phyloP scores from a whole-genome alignment of 495 filamentous ascomycete genomes.

The Penicillium silybi region DNA sequence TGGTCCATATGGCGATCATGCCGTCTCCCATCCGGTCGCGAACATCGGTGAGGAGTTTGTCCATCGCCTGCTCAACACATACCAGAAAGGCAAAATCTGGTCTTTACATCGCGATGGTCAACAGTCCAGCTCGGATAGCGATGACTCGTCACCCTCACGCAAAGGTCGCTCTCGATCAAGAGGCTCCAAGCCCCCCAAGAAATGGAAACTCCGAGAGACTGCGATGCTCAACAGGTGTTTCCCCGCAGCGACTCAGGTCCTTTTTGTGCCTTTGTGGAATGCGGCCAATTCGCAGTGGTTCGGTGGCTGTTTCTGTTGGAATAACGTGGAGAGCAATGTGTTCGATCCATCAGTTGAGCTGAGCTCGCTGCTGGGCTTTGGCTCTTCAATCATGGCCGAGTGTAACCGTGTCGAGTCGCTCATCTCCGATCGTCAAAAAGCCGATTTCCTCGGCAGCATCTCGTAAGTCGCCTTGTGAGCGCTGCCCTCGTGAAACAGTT shows the following conservation, averaged over 20 bases:
- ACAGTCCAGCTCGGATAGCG: conserved; percentile 39
- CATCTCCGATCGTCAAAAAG: conserved; percentile 59
- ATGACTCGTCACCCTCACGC: conserved; percentile 24
- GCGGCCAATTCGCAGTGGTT: conserved; percentile 65
- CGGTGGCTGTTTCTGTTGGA: conserved; percentile 64
- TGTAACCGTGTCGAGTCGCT: conserved; percentile 57
- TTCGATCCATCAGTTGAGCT: conserved; percentile 41
- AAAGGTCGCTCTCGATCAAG: conserved; percentile 12
- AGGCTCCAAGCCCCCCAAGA: conserved; percentile 31
- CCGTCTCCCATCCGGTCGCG: conserved; percentile 19
- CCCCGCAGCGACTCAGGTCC: conserved; percentile 40
- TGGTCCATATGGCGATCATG: conserved; percentile 20
- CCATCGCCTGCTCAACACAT: conserved; percentile 48
- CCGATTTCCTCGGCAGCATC: conserved; percentile 73
- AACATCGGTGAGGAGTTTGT: conserved; percentile 40
- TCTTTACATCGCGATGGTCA: conserved; percentile 52
- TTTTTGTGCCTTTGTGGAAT: conserved; percentile 64
- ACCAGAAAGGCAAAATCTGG: conserved; percentile 60
- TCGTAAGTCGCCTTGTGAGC: conserved; percentile 25
- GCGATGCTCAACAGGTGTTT: conserved; percentile 42
- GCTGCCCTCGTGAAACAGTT: background rate
- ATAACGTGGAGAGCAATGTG: conserved; percentile 36
- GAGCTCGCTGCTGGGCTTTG: conserved; percentile 58
- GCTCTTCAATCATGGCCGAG: conserved; percentile 65
- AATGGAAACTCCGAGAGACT: conserved; percentile 37